phyloP scores from a whole-genome alignment of 202 grass and related monocot species.

The Zoysia matrella region DNA sequence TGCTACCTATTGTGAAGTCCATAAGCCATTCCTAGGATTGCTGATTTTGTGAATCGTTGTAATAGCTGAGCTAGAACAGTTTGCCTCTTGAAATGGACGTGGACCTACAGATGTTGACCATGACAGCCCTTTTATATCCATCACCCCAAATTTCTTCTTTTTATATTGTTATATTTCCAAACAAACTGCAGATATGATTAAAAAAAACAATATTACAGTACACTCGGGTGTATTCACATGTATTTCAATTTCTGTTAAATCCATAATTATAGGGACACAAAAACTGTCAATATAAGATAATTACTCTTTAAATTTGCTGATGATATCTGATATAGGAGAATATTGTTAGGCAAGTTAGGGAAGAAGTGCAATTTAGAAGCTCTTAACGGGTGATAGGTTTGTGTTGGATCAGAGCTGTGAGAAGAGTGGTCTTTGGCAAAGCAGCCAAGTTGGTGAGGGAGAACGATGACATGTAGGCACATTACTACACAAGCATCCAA shows the following conservation, averaged over 20 bases:
- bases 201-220: too few relatives aligned
- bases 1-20: conserved; percentile 47
- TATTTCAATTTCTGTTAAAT: too few relatives aligned
- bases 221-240: too few relatives aligned
- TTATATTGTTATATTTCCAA: too few relatives aligned
- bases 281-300: too few relatives aligned
- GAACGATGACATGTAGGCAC: too few relatives aligned
- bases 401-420: conserved; percentile 63
- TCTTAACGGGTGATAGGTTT: conserved; percentile 48
- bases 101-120: conserved; percentile 42
- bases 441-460: conserved; percentile 48
- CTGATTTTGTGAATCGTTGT: conserved; percentile 47
- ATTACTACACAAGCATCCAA: too few relatives aligned
- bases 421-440: conserved; percentile 55
- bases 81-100: conserved; percentile 47
- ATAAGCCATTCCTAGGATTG: conserved; percentile 46
- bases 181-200: conserved; percentile 10
- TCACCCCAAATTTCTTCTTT: background rate
- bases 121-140: background rate
- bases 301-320: conserved; percentile 10
- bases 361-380: conserved; percentile 48
- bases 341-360: conserved; percentile 66
- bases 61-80: conserved; percentile 49
- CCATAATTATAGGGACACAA: too few relatives aligned
- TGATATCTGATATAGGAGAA: too few relatives aligned